Conservation (phyloP, 768 basidiomycete genomes). For the Kondoa malvinella region DNA sequence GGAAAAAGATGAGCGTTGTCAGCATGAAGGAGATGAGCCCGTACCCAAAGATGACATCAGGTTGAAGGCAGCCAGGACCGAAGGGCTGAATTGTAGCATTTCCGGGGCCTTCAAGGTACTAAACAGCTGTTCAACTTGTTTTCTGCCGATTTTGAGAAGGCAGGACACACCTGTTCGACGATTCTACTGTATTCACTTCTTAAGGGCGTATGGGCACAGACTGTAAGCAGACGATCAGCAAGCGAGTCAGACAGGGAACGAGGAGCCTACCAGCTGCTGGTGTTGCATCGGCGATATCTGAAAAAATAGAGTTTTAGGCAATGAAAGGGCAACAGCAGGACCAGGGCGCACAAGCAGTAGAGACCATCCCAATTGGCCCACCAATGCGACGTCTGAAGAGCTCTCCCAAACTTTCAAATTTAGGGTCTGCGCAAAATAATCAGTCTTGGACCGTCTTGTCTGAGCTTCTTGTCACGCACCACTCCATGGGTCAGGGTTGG, state of each 20-base stretch:
- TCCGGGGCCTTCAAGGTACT: neutral
- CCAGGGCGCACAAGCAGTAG: conserved; percentile 28
- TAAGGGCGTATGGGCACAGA: neutral
- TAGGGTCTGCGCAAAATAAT: conserved; percentile 30
- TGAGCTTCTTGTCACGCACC: too few relatives aligned
- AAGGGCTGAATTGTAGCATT: conserved; percentile 9
- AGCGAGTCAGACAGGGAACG: too few relatives aligned
- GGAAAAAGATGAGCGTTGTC: neutral
- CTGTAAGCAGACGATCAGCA: too few relatives aligned
- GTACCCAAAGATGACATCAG: too few relatives aligned
- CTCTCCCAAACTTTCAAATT: conserved; percentile 33
- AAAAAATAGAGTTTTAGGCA: neutral
- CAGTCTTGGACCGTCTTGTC: too few relatives aligned
- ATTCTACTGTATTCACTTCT: neutral
- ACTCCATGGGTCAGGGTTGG: conserved; percentile 27
- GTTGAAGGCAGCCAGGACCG: too few relatives aligned
- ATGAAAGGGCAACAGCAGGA: neutral
- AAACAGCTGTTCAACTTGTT: too few relatives aligned
- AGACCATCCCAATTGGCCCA: conserved; percentile 32
- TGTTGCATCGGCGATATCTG: conserved; percentile 32
- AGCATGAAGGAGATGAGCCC: too few relatives aligned
- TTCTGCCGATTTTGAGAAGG: too few relatives aligned
- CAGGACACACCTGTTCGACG: too few relatives aligned
- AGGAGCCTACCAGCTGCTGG: conserved; percentile 31
- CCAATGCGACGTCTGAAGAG: conserved; percentile 27